Evolutionary conservation across 768 basidiomycete genomes (phyloP), one percentile per base, ranked within the genome.

Genomic region (Xerocomellus amylosporus): DNA sequence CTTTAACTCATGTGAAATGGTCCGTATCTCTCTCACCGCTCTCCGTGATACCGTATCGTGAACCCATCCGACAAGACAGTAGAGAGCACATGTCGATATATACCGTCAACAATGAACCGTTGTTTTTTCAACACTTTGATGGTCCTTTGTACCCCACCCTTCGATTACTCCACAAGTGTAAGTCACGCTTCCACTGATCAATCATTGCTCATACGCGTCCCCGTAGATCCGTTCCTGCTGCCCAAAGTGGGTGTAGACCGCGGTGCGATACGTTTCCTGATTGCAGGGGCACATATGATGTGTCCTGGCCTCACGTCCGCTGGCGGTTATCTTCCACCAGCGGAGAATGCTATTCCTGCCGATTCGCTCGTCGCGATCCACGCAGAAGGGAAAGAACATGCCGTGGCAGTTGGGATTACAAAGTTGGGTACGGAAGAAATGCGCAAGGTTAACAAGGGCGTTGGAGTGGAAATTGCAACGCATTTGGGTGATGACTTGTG

Each of bases 111-210:
- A 80, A 86, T 44, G 88, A 90, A 66, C 95, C 96, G 5, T 69
- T 98, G 47, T 88, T 96, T 71, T 93, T 97, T 79, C 94, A 99
- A 69, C 93, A 97, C 70, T 94, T 91, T 67, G 95, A 99, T 72
- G 95, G 92, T 1, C 93, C 93, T 1, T 83, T 90, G 64, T 88
- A 84, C 67, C 97, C 97, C 5, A 95, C 94, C 1, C 77, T 99
- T 59, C 80, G 88, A 56, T 69, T 98, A 17, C 74, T 98, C 53
- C 97, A 99, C 74, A 88, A 90, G 77, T 99, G 97, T 96, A 68
- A 62, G 83, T 72, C 33, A 54, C 41, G 46, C 26, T 14, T 51
- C 5, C 5, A 40, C 14, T 30, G 36, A 30, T 13, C 36, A 24
- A 22, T 37, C 19, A 56, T 28, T 31, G 36, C 33, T 48, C 4